These are phyloP conservation scores for Phytophthora lateralis DNA, from an alignment of 352 stramenopile genomes.

Conservation along the genomic window DNA sequence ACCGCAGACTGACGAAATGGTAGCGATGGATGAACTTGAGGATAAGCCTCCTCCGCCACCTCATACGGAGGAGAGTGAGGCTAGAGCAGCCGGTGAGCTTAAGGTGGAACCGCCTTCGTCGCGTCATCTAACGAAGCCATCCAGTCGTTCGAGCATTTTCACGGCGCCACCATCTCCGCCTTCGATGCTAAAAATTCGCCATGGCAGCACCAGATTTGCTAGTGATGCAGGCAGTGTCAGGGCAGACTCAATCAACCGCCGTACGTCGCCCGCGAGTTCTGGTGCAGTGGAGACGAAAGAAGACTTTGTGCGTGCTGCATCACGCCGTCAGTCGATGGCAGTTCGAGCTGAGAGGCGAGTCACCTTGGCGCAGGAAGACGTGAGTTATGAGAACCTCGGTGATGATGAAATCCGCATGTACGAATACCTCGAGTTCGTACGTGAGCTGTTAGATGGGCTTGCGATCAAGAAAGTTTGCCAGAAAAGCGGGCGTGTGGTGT, in stretches of 20 bases:
- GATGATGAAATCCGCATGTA: conserved; percentile 69
- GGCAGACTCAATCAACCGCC: conserved; percentile 6
- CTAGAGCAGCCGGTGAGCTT: not conserved
- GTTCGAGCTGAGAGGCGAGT: conserved; percentile 54
- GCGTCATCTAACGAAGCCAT: not conserved
- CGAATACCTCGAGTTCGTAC: conserved; percentile 78
- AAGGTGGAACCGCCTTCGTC: not conserved
- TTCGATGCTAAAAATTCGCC: conserved; percentile 2
- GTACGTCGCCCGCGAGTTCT: conserved; percentile 9
- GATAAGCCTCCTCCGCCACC: not conserved
- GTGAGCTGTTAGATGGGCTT: conserved; percentile 63
- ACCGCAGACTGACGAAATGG: not conserved
- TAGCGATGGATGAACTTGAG: not conserved
- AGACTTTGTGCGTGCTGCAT: conserved; percentile 36
- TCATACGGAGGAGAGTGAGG: not conserved
- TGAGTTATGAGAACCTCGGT: conserved; percentile 66
- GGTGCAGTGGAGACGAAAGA: conserved; percentile 29
- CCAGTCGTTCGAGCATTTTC: conserved; percentile 31
- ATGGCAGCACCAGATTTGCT: conserved; percentile 13
- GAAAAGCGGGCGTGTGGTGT: conserved; percentile 61
- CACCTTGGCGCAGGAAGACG: conserved; percentile 51
- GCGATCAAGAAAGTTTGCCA: conserved; percentile 70
- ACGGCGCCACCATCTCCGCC: conserved; percentile 11
- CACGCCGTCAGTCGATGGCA: conserved; percentile 52
- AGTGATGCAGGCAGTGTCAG: conserved; percentile 3